Base-by-base conservation (phyloP, 805 yeast species). In the Peterozyma toletana region DNA sequence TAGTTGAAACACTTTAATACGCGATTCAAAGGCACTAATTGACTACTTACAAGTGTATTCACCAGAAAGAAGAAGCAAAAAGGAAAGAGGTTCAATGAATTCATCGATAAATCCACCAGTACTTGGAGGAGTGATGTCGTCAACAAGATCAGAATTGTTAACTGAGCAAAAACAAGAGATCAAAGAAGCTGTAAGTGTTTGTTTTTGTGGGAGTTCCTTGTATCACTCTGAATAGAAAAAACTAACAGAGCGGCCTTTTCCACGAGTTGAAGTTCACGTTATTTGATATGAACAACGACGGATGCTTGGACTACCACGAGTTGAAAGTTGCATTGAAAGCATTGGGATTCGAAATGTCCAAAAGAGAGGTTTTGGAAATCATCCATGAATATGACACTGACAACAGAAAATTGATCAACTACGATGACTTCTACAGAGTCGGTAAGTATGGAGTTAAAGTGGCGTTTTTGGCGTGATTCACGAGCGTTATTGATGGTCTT, bases 261-360 rank as follows among this genome's bases (percentile, higher is more conserved):
- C 7, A 21, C 27, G 27, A 21, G 4, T 21, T 21, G 27, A 40
- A 69, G 56, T 91, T 91, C 58, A 76, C 83, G 40, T 69, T 91
- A 30, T 93, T 93, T 62, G 99, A 93, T 57, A 82, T 87, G 85
- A 88, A 93, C 63, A 80, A 78, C 47, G 98, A 93, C 60, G 95
- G 96, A 3, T 75, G 72, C 51, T 71, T 93, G 41, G 97, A 93
- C 55, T 91, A 86, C 60, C 98, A 93, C 56, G 98, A 91, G 55
- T 69, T 88, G 50, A 90, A 88, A 63, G 96, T 89, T 15, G 97
- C 99, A 0, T 78, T 93, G 68, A 68, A 95, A 43, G 99, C 99
- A 0, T 70, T 93, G 35, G 98, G 96, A 27, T 91, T 93, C 57
- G 96, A 87, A 41, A 73, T 86, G 53, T 66, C 84, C 29, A 80